These are phyloP conservation scores for Fusarium veterinarium DNA, from an alignment of 2,329 filamentous ascomycete genomes.

Conservation along the genomic window DNA sequence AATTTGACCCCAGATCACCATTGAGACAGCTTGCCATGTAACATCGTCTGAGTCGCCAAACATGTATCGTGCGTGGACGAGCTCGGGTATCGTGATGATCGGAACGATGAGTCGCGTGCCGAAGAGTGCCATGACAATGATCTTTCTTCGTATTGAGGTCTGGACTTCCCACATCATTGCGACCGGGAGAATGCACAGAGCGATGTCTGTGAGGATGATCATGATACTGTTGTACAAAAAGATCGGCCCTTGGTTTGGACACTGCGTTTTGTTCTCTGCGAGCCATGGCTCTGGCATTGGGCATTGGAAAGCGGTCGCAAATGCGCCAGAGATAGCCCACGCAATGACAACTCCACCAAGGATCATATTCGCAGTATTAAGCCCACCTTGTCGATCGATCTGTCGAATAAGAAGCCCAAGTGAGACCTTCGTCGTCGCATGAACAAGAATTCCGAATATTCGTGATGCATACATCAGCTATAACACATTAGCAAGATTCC, in stretches of 20 bases:
- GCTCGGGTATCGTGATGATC: conserved; percentile 31
- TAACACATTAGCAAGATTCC: neutral
- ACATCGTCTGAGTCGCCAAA: conserved; percentile 24
- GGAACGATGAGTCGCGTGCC: conserved; percentile 40
- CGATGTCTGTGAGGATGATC: conserved; percentile 30
- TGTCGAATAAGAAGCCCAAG: conserved; percentile 40
- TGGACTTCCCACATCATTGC: conserved; percentile 44
- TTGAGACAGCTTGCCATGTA: conserved; percentile 30
- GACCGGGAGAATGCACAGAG: conserved; percentile 30
- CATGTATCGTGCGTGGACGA: conserved; percentile 25
- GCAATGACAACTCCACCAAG: conserved; percentile 13
- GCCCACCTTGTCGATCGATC: conserved; percentile 27
- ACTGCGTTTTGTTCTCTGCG: conserved; percentile 3
- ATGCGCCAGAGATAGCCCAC: conserved; percentile 27
- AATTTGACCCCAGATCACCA: conserved; percentile 38
- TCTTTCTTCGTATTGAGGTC: conserved; percentile 31
- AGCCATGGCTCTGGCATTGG: conserved; percentile 36
- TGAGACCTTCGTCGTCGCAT: conserved; percentile 36
- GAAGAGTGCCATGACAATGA: conserved; percentile 35
- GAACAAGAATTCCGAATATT: conserved; percentile 33
- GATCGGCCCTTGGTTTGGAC: conserved; percentile 19
- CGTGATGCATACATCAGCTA: conserved; percentile 39
- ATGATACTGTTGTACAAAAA: conserved; percentile 35
- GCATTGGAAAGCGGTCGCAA: conserved; percentile 33
- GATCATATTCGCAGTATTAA: conserved; percentile 28